Evolutionary conservation across 2,329 filamentous ascomycete genomes (phyloP).

Genomic region (Davidsoniella neocaledoniae): DNA sequence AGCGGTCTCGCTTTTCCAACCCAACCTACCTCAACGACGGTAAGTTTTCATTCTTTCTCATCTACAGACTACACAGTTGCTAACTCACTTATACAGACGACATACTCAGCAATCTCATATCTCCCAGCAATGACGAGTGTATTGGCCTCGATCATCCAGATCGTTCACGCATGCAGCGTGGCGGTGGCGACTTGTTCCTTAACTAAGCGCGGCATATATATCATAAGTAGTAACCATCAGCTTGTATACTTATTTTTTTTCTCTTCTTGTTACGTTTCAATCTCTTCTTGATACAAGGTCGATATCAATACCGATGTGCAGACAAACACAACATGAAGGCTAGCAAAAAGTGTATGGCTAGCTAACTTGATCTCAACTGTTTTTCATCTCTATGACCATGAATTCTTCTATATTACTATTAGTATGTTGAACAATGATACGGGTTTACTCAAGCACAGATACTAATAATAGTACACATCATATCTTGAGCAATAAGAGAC

Average conservation of each 20-base stretch:
- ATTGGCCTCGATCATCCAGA: conserved; percentile 52
- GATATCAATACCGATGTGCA: too few species aligned
- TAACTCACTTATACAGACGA: conserved; percentile 29
- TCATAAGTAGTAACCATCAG: neutral
- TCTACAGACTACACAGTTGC: neutral
- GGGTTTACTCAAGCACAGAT: too few species aligned
- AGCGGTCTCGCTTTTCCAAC: conserved; percentile 55
- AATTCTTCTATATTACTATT: too few species aligned
- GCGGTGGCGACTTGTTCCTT: conserved; percentile 46
- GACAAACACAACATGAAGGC: too few species aligned
- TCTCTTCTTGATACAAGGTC: too few species aligned
- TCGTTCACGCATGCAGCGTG: conserved; percentile 38
- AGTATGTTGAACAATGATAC: too few species aligned
- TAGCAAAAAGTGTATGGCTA: too few species aligned
- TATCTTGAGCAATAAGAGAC: too few species aligned
- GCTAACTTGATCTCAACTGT: too few species aligned
- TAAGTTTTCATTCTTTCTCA: conserved; percentile 27
- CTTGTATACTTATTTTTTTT: neutral
- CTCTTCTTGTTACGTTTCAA: neutral
- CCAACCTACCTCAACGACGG: conserved; percentile 77
- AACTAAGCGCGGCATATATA: conserved; percentile 14
- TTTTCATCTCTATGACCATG: too few species aligned
- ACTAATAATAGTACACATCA: too few species aligned
- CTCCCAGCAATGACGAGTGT: conserved; percentile 37
- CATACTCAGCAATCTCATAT: conserved; percentile 35